Evolutionary conservation across 2,329 filamentous ascomycete species (phyloP).

Genomic region (Clarireedia monteithiana): DNA sequence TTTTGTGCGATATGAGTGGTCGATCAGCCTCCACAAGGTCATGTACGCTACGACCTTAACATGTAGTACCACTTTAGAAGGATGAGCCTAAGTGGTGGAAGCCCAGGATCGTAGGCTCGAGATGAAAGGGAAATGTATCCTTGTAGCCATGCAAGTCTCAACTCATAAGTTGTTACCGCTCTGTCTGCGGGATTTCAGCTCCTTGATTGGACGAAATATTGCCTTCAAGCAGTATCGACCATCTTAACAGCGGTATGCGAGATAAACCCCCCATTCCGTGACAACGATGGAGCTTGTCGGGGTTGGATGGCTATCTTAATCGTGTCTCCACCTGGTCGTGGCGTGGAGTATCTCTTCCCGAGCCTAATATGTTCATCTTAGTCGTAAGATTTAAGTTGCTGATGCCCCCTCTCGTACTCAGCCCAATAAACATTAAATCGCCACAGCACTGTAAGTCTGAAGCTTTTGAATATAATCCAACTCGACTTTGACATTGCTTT

Average conservation of each 20-base stretch:
- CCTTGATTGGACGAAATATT: constrained; percentile 18
- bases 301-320: constrained; percentile 8
- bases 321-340: not conserved
- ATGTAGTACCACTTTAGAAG: not conserved
- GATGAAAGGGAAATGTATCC: constrained; percentile 2
- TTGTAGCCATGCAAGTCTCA: constrained; percentile 1
- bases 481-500: not conserved
- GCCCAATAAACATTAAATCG: not conserved
- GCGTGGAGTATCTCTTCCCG: constrained; percentile 7
- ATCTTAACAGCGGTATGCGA: constrained; percentile 16
- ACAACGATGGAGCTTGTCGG: constrained; percentile 4
- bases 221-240: constrained; percentile 11
- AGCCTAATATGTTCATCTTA: not conserved
- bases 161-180: constrained; percentile 4
- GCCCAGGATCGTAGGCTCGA: not conserved
- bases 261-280: constrained; percentile 10
- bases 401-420: not conserved
- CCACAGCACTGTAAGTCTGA: not conserved
- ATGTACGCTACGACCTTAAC: not conserved
- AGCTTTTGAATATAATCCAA: not conserved
- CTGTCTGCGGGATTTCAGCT: not conserved
- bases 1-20: constrained; percentile 7
- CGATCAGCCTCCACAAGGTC: not conserved
- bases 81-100: constrained; percentile 2
- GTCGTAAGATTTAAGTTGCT: constrained; percentile 7